Conservation (phyloP, 2,329 filamentous ascomycete genomes). For the Trichoderma koningiopsis region DNA sequence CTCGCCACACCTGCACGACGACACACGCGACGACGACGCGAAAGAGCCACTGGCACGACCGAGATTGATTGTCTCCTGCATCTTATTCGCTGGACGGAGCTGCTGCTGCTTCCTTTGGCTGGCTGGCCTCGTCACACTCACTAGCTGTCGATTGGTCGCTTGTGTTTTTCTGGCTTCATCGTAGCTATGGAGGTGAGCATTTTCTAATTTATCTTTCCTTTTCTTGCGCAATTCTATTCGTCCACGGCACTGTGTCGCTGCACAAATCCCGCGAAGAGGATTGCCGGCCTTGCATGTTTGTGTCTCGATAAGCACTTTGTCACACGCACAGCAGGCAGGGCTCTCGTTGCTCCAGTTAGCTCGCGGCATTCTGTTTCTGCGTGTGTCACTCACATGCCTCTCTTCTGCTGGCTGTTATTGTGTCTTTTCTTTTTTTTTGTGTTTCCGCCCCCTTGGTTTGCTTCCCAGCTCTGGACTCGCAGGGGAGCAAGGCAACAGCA, state of each 20-base stretch:
- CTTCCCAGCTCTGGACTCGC: neutral
- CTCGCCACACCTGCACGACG: neutral
- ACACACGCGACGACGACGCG: slow-evolving; percentile 17
- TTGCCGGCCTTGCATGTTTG: neutral
- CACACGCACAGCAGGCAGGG: slow-evolving; percentile 11
- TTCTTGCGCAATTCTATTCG: neutral
- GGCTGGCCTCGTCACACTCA: neutral
- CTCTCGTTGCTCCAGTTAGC: slow-evolving; percentile 16
- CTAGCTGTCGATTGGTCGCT: slow-evolving; percentile 6
- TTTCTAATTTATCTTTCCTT: neutral
- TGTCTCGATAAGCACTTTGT: slow-evolving; percentile 23
- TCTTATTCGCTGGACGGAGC: neutral
- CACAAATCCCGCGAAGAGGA: neutral
- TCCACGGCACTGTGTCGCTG: neutral
- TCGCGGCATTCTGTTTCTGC: neutral
- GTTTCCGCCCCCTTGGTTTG: neutral
- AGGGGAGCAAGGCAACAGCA: neutral
- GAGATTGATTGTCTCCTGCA: neutral
- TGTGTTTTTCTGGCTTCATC: neutral
- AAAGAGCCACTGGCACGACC: neutral
- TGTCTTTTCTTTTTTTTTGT: neutral
- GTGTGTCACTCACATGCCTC: slow-evolving; percentile 20
- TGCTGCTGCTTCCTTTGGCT: slow-evolving; percentile 4
- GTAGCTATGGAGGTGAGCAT: slow-evolving; percentile 20
- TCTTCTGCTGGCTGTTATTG: neutral